A percentile compares a stretch with the other conserved stretches of the same genome.
phyloP scores from a whole-genome alignment of 768 basidiomycete species.

The Rhizopogon salebrosus region DNA sequence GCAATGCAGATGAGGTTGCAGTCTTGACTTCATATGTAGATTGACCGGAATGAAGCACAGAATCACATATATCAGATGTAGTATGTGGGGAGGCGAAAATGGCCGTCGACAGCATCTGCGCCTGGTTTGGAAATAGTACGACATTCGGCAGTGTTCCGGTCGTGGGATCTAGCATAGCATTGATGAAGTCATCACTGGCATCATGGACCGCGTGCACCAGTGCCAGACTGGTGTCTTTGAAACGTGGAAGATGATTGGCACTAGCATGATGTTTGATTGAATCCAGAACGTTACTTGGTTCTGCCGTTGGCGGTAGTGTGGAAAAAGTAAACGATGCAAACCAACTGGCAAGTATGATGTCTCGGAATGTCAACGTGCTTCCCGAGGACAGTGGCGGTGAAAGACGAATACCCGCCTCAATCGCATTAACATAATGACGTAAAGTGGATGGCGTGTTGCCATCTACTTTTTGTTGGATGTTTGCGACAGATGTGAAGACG shows the following conservation, averaged over 20 bases:
- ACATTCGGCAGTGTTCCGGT: constrained; percentile 37
- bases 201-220: constrained; percentile 29
- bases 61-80: constrained; percentile 7
- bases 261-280: constrained; percentile 15
- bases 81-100: constrained; percentile 33
- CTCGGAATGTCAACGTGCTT: constrained; percentile 27
- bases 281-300: constrained; percentile 16
- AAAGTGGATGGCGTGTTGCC: constrained; percentile 24
- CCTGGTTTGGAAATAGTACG: constrained; percentile 37
- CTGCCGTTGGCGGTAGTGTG: constrained; percentile 16
- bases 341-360: constrained; percentile 35
- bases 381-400: background rate
- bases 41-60: constrained; percentile 22
- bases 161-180: constrained; percentile 27
- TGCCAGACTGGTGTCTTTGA: constrained; percentile 31
- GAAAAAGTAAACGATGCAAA: constrained; percentile 29
- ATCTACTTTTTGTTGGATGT: constrained; percentile 26
- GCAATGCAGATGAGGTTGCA: constrained; percentile 35
- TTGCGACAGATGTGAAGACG: constrained; percentile 38
- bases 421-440: constrained; percentile 34
- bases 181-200: constrained; percentile 28
- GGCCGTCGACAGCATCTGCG: constrained; percentile 27
- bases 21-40: constrained; percentile 18
- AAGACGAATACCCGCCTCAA: constrained; percentile 25
- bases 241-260: constrained; percentile 16